Conservation (phyloP, 305 asterid genomes). For the Fraxinus paxiana region DNA sequence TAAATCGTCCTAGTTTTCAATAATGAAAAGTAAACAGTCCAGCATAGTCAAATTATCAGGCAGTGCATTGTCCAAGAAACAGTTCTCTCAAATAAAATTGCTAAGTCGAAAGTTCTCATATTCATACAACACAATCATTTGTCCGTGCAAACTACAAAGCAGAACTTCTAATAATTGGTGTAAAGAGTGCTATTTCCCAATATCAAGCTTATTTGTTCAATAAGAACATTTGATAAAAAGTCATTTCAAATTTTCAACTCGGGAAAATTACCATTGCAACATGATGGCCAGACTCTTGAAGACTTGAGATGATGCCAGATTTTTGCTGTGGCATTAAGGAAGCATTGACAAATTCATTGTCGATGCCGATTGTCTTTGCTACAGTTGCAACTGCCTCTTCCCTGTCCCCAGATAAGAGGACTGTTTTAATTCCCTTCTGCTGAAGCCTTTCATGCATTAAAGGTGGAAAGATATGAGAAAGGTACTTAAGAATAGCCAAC, state of each 20-base stretch:
- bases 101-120: background rate
- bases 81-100: background rate
- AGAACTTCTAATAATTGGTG: background rate
- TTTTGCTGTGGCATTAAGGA: constrained; percentile 83
- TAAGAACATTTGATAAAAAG: background rate
- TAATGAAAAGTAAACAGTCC: background rate
- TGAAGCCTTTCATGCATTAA: constrained; percentile 56
- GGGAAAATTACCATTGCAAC: constrained; percentile 76
- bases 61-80: background rate
- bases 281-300: constrained; percentile 76
- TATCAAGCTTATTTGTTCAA: background rate
- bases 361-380: constrained; percentile 73
- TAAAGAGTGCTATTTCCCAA: background rate
- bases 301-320: constrained; percentile 61
- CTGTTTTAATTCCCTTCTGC: constrained; percentile 69
- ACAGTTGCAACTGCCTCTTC: constrained; percentile 99
- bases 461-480: constrained; percentile 14
- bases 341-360: constrained; percentile 63
- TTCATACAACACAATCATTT: constrained; percentile 5
- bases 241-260: background rate
- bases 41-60: background rate
- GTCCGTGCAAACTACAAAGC: background rate
- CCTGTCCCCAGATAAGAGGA: constrained; percentile 95
- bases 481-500: background rate
- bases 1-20: background rate